Conservation (phyloP, 495 filamentous ascomycete species). For the Thozetella sp. region DNA sequence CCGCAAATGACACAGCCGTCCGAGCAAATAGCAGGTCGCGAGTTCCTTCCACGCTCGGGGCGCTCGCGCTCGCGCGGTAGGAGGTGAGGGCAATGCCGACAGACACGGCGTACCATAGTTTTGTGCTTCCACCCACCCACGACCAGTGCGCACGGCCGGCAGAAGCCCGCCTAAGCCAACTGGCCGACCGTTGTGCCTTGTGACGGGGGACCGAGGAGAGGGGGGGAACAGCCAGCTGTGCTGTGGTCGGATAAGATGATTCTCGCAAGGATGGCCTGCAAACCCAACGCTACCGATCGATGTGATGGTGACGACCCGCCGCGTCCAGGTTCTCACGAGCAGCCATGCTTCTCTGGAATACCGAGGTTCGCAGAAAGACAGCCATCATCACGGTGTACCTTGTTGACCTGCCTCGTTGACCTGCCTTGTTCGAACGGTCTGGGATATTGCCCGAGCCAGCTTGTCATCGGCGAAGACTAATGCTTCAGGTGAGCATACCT, state of each 20-base stretch:
- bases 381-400: not conserved
- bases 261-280: not conserved
- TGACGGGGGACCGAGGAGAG: too few relatives aligned
- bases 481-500: conserved; percentile 2
- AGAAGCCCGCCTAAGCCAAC: not conserved
- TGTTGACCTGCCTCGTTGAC: not conserved
- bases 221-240: too few relatives aligned
- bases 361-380: not conserved
- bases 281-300: not conserved
- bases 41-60: too few relatives aligned
- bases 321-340: too few relatives aligned
- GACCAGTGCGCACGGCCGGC: too few relatives aligned
- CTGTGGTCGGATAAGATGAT: not conserved
- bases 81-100: too few relatives aligned
- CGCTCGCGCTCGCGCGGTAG: too few relatives aligned
- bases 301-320: too few relatives aligned
- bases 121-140: not conserved
- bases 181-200: not conserved
- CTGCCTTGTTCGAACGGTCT: not conserved
- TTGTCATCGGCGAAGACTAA: not conserved
- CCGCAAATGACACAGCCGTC: not conserved
- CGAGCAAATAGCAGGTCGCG: too few relatives aligned
- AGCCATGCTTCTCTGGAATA: not conserved
- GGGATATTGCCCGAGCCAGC: not conserved
- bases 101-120: too few relatives aligned